Conservation (phyloP, 2,329 filamentous ascomycete genomes). For the Nemania bipapillata region DNA sequence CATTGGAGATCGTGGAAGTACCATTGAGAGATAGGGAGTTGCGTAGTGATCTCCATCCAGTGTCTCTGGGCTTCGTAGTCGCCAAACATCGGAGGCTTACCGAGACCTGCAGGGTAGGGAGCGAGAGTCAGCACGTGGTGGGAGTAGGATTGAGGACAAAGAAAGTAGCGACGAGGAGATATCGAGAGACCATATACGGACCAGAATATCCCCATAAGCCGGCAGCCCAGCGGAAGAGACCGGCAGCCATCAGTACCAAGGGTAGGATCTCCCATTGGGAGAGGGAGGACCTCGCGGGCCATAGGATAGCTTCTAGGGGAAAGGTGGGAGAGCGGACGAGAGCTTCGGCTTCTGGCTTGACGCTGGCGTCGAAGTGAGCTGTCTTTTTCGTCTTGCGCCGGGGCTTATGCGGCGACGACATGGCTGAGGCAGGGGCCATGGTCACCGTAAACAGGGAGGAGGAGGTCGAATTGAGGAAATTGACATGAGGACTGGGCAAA, state of each 20-base stretch:
- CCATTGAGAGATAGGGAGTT: constrained; percentile 92
- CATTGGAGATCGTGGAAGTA: constrained; percentile 97
- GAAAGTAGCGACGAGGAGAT: not conserved
- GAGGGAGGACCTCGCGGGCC: constrained; percentile 83
- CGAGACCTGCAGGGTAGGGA: constrained; percentile 66
- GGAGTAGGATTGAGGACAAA: not conserved
- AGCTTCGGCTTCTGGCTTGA: constrained; percentile 59
- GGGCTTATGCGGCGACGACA: constrained; percentile 68
- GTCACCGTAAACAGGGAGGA: constrained; percentile 46
- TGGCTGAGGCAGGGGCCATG: constrained; percentile 61
- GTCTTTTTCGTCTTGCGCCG: constrained; percentile 68
- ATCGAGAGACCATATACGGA: too few relatives aligned
- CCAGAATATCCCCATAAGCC: constrained; percentile 96
- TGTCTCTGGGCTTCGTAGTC: constrained; percentile 98
- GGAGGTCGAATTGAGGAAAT: constrained; percentile 39
- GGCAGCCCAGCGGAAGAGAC: constrained; percentile 91
- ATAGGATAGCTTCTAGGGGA: constrained; percentile 91
- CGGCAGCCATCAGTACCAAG: constrained; percentile 86
- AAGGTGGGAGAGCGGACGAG: constrained; percentile 76
- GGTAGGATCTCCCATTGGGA: constrained; percentile 95
- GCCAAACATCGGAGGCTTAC: constrained; percentile 88
- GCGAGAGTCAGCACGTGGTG: constrained; percentile 23
- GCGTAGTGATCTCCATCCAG: constrained; percentile 96
- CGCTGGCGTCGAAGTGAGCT: constrained; percentile 54
- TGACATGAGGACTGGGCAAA: constrained; percentile 10